Evolutionary conservation across 2,329 filamentous ascomycete genomes (phyloP).

Genomic region (Scortechinia acanthostroma): DNA sequence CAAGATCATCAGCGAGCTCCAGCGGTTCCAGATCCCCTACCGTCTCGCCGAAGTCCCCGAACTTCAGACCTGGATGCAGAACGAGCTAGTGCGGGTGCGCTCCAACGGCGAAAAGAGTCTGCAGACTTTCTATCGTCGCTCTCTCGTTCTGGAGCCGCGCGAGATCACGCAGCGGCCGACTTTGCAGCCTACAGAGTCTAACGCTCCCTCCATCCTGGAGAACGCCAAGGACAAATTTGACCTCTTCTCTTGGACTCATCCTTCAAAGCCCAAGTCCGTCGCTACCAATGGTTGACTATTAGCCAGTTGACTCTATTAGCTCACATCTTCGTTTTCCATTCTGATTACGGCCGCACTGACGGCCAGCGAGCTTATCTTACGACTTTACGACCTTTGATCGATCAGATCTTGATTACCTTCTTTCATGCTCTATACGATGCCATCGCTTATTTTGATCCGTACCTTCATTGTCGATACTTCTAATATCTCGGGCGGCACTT

Average conservation of each 20-base stretch:
- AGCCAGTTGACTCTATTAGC: not conserved
- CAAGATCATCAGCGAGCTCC: conserved; percentile 89
- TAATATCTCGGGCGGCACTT: conserved; percentile 1
- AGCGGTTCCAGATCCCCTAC: conserved; percentile 93
- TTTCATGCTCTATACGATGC: not conserved
- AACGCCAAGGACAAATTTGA: conserved; percentile 3
- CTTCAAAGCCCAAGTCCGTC: conserved; percentile 1
- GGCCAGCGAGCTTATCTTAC: too few relatives aligned
- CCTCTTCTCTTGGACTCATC: not conserved
- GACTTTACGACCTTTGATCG: not conserved
- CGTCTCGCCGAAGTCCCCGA: conserved; percentile 75
- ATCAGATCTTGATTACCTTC: not conserved
- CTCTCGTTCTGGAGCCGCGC: conserved; percentile 73
- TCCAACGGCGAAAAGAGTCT: conserved; percentile 46
- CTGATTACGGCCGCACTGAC: not conserved
- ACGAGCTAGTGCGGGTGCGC: conserved; percentile 64
- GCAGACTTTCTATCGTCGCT: conserved; percentile 70
- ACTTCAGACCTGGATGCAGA: conserved; percentile 89
- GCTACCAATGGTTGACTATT: not conserved
- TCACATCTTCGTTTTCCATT: not conserved
- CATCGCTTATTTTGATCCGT: not conserved
- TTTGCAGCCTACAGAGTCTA: not conserved
- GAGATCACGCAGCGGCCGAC: conserved; percentile 27
- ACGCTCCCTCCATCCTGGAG: not conserved
- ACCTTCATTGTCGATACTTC: not conserved